Evolutionary conservation across 2,329 filamentous ascomycete genomes (phyloP).

Genomic region (Ceratocystis albifundus): DNA sequence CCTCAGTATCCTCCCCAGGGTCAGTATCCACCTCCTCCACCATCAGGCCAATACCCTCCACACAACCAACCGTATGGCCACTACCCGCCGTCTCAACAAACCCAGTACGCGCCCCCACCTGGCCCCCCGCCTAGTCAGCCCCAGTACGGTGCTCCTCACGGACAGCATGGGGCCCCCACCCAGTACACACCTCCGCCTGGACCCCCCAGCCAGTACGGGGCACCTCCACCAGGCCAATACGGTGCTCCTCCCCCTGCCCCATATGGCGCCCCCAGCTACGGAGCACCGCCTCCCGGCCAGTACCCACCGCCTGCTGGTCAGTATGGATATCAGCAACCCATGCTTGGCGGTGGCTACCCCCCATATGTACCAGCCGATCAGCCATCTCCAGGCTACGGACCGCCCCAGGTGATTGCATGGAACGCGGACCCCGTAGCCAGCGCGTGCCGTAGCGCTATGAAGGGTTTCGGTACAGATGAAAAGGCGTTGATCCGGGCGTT

Average conservation of each 20-base stretch:
- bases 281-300: slow-evolving; percentile 28
- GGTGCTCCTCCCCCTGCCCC: slow-evolving; percentile 21
- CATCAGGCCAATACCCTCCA: slow-evolving; percentile 27
- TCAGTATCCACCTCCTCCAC: slow-evolving; percentile 30
- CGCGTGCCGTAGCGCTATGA: slow-evolving; percentile 70
- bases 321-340: slow-evolving; percentile 28
- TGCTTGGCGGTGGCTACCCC: neutral
- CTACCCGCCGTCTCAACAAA: slow-evolving; percentile 26
- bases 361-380: slow-evolving; percentile 34
- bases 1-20: slow-evolving; percentile 28
- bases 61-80: slow-evolving; percentile 32
- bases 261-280: slow-evolving; percentile 30
- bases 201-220: slow-evolving; percentile 24
- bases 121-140: slow-evolving; percentile 22
- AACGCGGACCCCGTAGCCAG: slow-evolving; percentile 60
- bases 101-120: slow-evolving; percentile 23
- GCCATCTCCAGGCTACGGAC: slow-evolving; percentile 61
- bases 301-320: slow-evolving; percentile 29
- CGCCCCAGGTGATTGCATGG: slow-evolving; percentile 56
- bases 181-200: slow-evolving; percentile 17
- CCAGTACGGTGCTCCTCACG: slow-evolving; percentile 18
- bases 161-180: slow-evolving; percentile 5
- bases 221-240: slow-evolving; percentile 22
- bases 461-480: slow-evolving; percentile 85
- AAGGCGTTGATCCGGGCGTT: slow-evolving; percentile 60